Evolutionary conservation across 805 yeast species (phyloP).

Genomic region (Komagataella ulmi): DNA sequence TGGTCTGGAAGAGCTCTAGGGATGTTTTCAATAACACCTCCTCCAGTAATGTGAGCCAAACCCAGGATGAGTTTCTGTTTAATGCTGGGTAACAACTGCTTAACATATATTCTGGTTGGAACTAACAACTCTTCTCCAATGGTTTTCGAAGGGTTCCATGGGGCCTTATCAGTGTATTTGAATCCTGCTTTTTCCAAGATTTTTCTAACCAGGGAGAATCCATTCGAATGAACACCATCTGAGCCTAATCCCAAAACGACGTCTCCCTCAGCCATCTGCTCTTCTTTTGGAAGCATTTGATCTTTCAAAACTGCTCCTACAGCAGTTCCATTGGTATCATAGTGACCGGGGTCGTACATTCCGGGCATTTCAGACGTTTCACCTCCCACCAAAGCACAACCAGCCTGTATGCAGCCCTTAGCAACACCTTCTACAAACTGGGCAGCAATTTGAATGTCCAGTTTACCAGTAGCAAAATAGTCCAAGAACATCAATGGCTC

Average conservation of each 20-base stretch:
- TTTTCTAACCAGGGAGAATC: slow-evolving; percentile 88
- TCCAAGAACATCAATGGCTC: slow-evolving; percentile 93
- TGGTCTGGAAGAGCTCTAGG: slow-evolving; percentile 86
- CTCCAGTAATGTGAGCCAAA: slow-evolving; percentile 96
- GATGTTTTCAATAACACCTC: slow-evolving; percentile 91
- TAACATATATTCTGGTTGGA: slow-evolving; percentile 93
- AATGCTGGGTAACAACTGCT: slow-evolving; percentile 69
- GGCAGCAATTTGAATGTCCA: slow-evolving; percentile 74
- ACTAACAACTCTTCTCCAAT: slow-evolving; percentile 78
- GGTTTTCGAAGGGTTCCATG: slow-evolving; percentile 64
- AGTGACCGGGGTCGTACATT: slow-evolving; percentile 89
- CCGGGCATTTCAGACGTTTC: slow-evolving; percentile 99
- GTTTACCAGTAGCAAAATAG: slow-evolving; percentile 90
- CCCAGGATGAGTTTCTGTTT: slow-evolving; percentile 63
- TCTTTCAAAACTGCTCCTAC: slow-evolving; percentile 86
- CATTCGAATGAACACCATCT: slow-evolving; percentile 93
- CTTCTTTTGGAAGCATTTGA: slow-evolving; percentile 58
- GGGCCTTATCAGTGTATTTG: slow-evolving; percentile 64
- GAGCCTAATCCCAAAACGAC: slow-evolving; percentile 79
- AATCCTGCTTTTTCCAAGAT: slow-evolving; percentile 70
- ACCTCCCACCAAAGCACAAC: slow-evolving; percentile 98
- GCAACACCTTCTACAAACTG: slow-evolving; percentile 93
- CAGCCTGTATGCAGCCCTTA: slow-evolving; percentile 86
- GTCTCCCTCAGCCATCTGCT: slow-evolving; percentile 65
- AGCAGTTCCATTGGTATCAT: slow-evolving; percentile 97